phyloP scores from a whole-genome alignment of 495 filamentous ascomycete species.

The Articulospora tetracladia region DNA sequence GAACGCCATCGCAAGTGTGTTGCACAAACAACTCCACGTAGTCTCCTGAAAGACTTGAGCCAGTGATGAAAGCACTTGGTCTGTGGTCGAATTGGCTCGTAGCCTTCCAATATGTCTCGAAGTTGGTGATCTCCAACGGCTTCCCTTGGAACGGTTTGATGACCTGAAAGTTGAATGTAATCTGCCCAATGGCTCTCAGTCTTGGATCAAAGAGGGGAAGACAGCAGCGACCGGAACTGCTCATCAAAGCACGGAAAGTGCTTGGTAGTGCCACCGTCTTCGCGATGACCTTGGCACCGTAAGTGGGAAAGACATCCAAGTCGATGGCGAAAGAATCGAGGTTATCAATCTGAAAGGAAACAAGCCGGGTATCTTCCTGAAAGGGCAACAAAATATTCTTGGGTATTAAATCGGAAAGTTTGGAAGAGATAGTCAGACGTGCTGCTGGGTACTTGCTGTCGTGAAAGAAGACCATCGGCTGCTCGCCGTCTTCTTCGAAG shows the following conservation, averaged over 20 bases:
- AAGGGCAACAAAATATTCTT: conserved; percentile 93
- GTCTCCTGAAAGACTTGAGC: conserved; percentile 89
- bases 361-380: conserved; percentile 85
- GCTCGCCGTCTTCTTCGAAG: conserved; percentile 69
- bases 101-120: conserved; percentile 98
- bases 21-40: conserved; percentile 91
- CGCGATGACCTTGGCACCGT: conserved; percentile 94
- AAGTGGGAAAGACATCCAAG: conserved; percentile 96
- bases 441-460: conserved; percentile 94
- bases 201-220: conserved; percentile 90
- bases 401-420: conserved; percentile 91
- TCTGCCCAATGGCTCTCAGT: conserved; percentile 88
- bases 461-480: conserved; percentile 84
- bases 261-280: conserved; percentile 87
- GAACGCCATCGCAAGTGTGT: conserved; percentile 78
- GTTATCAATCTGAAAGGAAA: conserved; percentile 95
- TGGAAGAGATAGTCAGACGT: conserved; percentile 92
- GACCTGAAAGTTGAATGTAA: conserved; percentile 89
- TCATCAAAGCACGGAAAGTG: conserved; percentile 69
- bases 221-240: conserved; percentile 76
- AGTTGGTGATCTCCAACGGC: conserved; percentile 92
- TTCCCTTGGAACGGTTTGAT: conserved; percentile 96
- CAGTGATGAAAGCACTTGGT: conserved; percentile 83
- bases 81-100: conserved; percentile 85
- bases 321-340: conserved; percentile 90